These are phyloP conservation scores for Aspergillus taichungensis DNA, from an alignment of 495 filamentous ascomycete species.

Conservation along the genomic window DNA sequence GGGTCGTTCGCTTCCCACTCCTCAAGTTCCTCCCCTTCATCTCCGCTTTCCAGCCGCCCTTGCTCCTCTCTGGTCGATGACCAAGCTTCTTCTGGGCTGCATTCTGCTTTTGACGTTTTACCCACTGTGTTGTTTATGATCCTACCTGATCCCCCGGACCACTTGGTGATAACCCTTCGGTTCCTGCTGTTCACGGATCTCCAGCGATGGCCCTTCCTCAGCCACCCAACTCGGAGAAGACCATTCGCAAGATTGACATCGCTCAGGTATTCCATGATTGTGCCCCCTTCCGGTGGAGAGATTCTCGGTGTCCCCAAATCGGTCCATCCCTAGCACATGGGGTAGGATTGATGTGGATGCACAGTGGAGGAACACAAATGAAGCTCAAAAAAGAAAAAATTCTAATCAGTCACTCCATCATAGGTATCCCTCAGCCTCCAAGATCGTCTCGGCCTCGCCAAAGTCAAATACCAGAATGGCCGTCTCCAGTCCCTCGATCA, in stretches of 20 bases:
- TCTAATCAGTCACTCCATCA: not conserved
- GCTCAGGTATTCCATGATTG: constrained; percentile 58
- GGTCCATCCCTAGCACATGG: not conserved
- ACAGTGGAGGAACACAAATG: too few relatives aligned
- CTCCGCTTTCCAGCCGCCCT: constrained; percentile 18
- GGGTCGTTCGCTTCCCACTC: constrained; percentile 7
- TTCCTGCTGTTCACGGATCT: not conserved
- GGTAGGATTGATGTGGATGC: not conserved
- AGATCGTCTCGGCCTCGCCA: constrained; percentile 87
- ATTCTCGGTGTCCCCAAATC: not conserved
- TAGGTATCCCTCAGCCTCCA: constrained; percentile 88
- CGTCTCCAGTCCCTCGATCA: constrained; percentile 32
- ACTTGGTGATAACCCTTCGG: constrained; percentile 3
- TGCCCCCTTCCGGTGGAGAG: not conserved
- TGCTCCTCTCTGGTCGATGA: constrained; percentile 7
- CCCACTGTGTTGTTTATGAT: constrained; percentile 7
- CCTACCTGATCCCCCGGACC: not conserved
- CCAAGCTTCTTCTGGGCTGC: constrained; percentile 6
- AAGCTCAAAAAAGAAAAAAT: not conserved
- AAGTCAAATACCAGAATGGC: constrained; percentile 92
- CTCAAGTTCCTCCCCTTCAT: constrained; percentile 1
- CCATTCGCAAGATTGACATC: constrained; percentile 47
- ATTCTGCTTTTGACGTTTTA: not conserved
- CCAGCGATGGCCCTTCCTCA: constrained; percentile 27
- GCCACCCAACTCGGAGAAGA: constrained; percentile 30